Conservation (phyloP, 805 yeast species). For the Ascoidea tarda region DNA sequence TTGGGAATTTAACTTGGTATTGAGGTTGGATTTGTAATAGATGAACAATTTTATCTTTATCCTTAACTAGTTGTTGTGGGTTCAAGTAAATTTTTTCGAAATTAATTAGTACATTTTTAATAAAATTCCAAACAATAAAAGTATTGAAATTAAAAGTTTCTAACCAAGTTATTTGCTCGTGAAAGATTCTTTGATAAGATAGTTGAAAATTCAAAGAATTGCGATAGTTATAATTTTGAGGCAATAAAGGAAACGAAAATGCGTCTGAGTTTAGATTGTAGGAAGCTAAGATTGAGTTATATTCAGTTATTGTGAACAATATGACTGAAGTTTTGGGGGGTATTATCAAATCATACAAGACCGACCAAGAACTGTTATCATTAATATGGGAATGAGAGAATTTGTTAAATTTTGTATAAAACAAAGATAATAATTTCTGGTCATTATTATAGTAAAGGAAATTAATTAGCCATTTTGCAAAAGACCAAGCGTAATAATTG, state of each 20-base stretch:
- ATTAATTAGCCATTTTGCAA: background rate
- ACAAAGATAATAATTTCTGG: background rate
- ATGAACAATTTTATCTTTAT: background rate
- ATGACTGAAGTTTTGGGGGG: background rate
- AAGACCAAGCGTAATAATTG: background rate
- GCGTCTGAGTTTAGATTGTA: background rate
- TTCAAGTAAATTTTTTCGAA: background rate
- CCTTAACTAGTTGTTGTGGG: background rate
- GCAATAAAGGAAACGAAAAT: too few relatives aligned
- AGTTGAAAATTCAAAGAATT: too few relatives aligned
- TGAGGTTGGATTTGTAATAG: too few relatives aligned
- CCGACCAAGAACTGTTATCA: background rate
- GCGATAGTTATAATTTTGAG: too few relatives aligned
- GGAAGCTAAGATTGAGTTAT: background rate
- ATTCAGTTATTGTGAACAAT: background rate
- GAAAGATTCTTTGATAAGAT: too few relatives aligned
- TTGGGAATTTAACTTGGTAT: too few relatives aligned
- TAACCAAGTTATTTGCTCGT: background rate
- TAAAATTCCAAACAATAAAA: too few relatives aligned
- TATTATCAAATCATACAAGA: background rate
- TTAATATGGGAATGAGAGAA: background rate
- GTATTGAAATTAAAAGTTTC: background rate
- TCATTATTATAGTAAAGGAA: too few relatives aligned
- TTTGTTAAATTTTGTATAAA: too few relatives aligned
- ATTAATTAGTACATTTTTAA: too few relatives aligned